Evolutionary conservation across 345 rosid species (phyloP).

Genomic region (Brassica cretica): DNA sequence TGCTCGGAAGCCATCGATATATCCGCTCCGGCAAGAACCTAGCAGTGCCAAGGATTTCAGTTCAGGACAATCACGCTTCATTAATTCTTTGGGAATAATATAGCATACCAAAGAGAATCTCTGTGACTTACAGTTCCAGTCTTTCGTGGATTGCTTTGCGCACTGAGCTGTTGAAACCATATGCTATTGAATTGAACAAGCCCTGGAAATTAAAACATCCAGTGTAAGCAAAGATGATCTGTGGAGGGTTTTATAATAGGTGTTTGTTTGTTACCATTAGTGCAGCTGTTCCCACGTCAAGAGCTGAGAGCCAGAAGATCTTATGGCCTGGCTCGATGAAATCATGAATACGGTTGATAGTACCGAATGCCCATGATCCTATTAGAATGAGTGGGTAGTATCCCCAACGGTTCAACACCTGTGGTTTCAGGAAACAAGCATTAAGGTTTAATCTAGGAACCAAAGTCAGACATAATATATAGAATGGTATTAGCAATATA

Average conservation of each 20-base stretch:
- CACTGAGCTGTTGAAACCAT: constrained; percentile 90
- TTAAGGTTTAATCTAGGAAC: neutral
- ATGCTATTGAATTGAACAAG: constrained; percentile 91
- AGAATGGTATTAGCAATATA: neutral
- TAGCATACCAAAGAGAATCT: neutral
- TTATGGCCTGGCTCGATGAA: constrained; percentile 82
- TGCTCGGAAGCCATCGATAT: constrained; percentile 60
- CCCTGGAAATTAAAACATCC: constrained; percentile 53
- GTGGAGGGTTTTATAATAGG: neutral
- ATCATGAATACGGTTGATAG: constrained; percentile 84
- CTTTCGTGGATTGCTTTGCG: constrained; percentile 82
- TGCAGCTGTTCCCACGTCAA: constrained; percentile 91
- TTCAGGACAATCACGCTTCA: neutral
- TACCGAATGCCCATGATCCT: constrained; percentile 96
- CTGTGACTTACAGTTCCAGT: constrained; percentile 70
- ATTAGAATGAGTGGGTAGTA: constrained; percentile 95
- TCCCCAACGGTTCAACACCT: constrained; percentile 97
- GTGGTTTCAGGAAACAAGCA: constrained; percentile 19
- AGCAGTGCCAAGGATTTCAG: constrained; percentile 15
- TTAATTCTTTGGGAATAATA: constrained; percentile 1
- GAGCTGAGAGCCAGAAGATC: constrained; percentile 93
- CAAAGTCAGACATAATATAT: neutral
- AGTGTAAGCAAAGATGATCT: neutral
- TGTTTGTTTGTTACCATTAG: constrained; percentile 67
- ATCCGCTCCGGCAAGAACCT: constrained; percentile 80